Conservation (phyloP, 768 basidiomycete genomes). For the Boletus vermiculosoides region DNA sequence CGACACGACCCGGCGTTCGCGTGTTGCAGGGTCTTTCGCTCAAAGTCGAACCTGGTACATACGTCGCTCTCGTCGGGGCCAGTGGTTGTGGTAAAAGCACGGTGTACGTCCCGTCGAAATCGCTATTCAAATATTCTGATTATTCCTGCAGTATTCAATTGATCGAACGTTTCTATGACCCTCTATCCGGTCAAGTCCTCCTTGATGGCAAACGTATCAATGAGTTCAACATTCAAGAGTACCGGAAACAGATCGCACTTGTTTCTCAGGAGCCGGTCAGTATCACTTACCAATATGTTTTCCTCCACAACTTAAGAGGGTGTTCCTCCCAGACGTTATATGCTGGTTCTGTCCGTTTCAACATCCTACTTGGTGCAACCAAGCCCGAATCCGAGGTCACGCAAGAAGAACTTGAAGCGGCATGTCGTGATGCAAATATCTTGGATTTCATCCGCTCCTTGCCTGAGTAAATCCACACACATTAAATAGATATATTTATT, state of each 20-base stretch:
- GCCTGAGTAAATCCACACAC: conserved; percentile 59
- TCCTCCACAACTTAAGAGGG: not conserved
- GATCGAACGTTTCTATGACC: conserved; percentile 84
- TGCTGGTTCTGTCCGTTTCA: conserved; percentile 89
- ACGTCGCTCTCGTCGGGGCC: conserved; percentile 79
- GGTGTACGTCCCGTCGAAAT: conserved; percentile 46
- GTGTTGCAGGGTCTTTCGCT: conserved; percentile 78
- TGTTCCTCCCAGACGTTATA: conserved; percentile 57
- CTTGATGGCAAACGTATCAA: conserved; percentile 75
- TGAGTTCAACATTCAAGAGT: conserved; percentile 79
- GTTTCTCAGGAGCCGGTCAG: conserved; percentile 82
- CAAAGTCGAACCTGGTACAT: conserved; percentile 72
- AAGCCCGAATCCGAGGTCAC: conserved; percentile 78
- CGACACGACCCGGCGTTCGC: conserved; percentile 78
- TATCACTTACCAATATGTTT: conserved; percentile 7
- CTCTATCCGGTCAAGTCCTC: conserved; percentile 66
- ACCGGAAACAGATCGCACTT: conserved; percentile 83
- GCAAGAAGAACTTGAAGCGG: conserved; percentile 81
- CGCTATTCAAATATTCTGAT: not conserved
- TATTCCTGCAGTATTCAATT: conserved; percentile 60
- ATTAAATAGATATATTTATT: conserved; percentile 2
- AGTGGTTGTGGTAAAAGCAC: conserved; percentile 83
- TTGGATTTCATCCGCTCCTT: conserved; percentile 84
- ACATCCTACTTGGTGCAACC: conserved; percentile 81
- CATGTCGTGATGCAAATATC: conserved; percentile 85